Conservation (phyloP, 139 green algal species). For the Raphidocelis subcapitata region DNA sequence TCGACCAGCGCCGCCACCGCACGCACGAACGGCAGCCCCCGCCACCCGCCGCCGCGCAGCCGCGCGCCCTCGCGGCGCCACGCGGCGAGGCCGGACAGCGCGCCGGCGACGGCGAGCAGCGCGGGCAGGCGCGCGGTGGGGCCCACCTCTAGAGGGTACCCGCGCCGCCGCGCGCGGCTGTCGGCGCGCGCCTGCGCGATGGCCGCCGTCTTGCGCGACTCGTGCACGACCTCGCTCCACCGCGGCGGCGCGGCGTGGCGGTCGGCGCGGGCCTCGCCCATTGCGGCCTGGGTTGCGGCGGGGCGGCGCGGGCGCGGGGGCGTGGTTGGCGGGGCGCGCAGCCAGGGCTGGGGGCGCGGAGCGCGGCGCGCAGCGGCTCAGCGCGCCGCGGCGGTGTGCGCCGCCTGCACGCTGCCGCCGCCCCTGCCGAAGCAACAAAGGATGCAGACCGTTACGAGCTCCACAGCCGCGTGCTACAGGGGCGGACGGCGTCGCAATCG, state of each 20-base stretch:
- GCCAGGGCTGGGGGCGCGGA: too few relatives aligned
- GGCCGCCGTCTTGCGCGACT: conserved; percentile 3
- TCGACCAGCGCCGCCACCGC: conserved; percentile 4
- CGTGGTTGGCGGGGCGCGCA: too few relatives aligned
- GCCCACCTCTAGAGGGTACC: conserved; percentile 8
- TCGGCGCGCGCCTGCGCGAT: conserved; percentile 4
- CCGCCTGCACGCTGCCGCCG: too few relatives aligned
- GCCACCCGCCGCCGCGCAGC: conserved; percentile 8
- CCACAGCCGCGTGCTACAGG: too few relatives aligned
- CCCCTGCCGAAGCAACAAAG: too few relatives aligned
- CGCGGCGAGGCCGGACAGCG: conserved; percentile 2
- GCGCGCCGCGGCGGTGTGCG: too few relatives aligned
- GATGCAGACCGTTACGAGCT: too few relatives aligned
- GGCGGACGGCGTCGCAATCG: too few relatives aligned
- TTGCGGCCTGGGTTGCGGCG: too few relatives aligned
- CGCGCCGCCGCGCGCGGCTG: conserved; percentile 5
- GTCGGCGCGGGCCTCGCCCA: too few relatives aligned
- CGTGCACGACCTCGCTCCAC: conserved; percentile 14
- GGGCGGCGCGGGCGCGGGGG: too few relatives aligned
- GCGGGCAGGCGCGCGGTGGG: conserved; percentile 10
- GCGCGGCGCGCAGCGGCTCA: too few relatives aligned
- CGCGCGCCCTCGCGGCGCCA: conserved; percentile 9
- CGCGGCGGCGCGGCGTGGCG: background rate
- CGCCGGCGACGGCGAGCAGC: background rate
- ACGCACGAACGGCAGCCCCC: background rate